Evolutionary conservation across 495 filamentous ascomycete genomes (phyloP), one percentile per base, ranked within the genome.

Genomic region (Podospora anserina): DNA sequence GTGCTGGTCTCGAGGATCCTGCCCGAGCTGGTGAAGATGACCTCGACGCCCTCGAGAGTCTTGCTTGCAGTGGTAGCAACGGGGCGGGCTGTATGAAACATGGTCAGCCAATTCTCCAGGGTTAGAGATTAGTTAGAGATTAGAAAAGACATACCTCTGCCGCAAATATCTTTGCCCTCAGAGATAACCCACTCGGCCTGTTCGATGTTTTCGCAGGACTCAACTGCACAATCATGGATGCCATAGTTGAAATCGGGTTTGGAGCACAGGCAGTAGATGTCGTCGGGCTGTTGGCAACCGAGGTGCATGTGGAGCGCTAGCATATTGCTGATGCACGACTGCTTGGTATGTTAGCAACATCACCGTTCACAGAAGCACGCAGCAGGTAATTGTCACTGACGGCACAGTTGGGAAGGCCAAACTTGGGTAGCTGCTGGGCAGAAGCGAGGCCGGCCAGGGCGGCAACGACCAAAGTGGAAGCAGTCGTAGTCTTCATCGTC

Each of bases 291-390:
- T 0, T 61, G 66, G n/a, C 71, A 72, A 39, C 66, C 69, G 13
- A 74, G 69, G 3, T 7, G 16, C 1, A 56, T n/a, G n/a, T 27
- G 63, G 39, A 53, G 69, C 4, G 39, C 19, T 11, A 74, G 18
- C 71, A 74, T 71, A 67, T 71, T 74, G 28, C 28, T 44, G 60
- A 74, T 55, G 65, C 71, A 74, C 20, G 61, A 61, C 66, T 68
- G 65, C 56, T 70, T 4, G 1, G 4, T 27, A 32, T 28, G 59
- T 65, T 15, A 62, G 56, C 39, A 49, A 49, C 23, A 62, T 28
- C 18, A 7, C 26, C 18, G 28, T 53, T 7, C 30, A 32, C 7
- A 7, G 30, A 32, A 32, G 30, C 4, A 32, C 4, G 30, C 30
- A 32, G 30, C 4, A 32, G 30, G 30, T 7, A 32, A 7, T 32